Evolutionary conservation across 371 early-diverging fungal species (phyloP).

Genomic region (Batkoa obscura): DNA sequence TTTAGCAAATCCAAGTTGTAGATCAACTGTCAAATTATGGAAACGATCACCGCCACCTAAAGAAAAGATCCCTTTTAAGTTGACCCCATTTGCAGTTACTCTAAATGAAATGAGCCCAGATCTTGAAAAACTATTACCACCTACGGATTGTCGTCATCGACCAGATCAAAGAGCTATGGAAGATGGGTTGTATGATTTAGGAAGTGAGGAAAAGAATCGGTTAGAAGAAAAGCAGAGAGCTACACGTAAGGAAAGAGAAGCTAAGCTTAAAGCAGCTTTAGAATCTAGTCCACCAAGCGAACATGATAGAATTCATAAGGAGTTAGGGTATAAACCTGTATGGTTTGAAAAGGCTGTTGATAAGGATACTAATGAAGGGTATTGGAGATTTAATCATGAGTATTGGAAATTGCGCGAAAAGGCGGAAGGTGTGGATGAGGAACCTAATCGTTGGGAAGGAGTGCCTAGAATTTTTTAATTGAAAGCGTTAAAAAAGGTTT

Average conservation of each 20-base stretch:
- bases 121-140: conserved; percentile 32
- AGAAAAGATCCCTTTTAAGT: conserved; percentile 33
- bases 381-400: conserved; percentile 41
- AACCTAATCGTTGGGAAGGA: too few relatives aligned
- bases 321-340: conserved; percentile 19
- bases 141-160: conserved; percentile 58
- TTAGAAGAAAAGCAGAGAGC: conserved; percentile 56
- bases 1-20: neutral
- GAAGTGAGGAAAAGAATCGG: conserved; percentile 38
- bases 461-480: too few relatives aligned
- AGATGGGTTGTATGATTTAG: conserved; percentile 42
- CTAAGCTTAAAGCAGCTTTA: conserved; percentile 10
- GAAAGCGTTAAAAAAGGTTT: too few relatives aligned
- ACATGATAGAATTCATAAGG: conserved; percentile 11
- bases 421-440: too few relatives aligned
- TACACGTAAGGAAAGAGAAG: conserved; percentile 28
- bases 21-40: conserved; percentile 28
- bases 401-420: too few relatives aligned
- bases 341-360: conserved; percentile 54
- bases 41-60: conserved; percentile 25
- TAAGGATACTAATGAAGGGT: conserved; percentile 35
- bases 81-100: conserved; percentile 52
- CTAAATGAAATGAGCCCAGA: conserved; percentile 41
- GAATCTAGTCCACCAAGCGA: neutral
- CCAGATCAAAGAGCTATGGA: conserved; percentile 64